Percentiles rank a stretch among this genome's conserved stretches.
These are phyloP conservation scores for Kodamaea arcana DNA, from an alignment of 1,139 yeast genomes.

Conservation along the genomic window DNA sequence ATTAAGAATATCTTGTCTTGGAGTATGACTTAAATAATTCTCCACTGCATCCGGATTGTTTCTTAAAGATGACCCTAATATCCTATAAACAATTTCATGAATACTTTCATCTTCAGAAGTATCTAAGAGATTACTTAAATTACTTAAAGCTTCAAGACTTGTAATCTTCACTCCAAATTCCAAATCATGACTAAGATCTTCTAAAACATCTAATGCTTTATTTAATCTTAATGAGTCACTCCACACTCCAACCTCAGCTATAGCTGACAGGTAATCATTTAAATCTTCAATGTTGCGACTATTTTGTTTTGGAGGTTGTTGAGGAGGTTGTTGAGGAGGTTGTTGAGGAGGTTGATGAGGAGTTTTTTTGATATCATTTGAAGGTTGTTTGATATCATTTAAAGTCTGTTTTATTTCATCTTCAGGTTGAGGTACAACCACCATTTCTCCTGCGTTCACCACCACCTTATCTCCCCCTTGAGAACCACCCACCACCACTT, in stretches of 20 bases:
- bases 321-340: too few species aligned
- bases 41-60: slow-evolving; percentile 67
- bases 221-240: slow-evolving; percentile 15
- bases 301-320: slow-evolving; percentile 5
- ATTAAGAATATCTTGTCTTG: slow-evolving; percentile 10
- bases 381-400: too few species aligned
- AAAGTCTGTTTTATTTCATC: too few species aligned
- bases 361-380: slow-evolving; percentile 13
- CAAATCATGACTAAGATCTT: slow-evolving; percentile 61
- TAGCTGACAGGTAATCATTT: slow-evolving; percentile 8
- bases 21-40: slow-evolving; percentile 16
- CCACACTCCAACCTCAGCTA: not conserved
- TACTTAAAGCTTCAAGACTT: slow-evolving; percentile 15
- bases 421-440: slow-evolving; percentile 3
- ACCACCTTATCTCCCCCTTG: slow-evolving; percentile 8
- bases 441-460: slow-evolving; percentile 6
- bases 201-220: slow-evolving; percentile 42
- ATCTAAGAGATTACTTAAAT: slow-evolving; percentile 15
- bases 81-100: slow-evolving; percentile 46
- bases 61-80: slow-evolving; percentile 57
- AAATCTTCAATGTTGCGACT: slow-evolving; percentile 12
- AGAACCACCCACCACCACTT: too few species aligned
- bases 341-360: too few species aligned
- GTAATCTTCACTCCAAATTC: slow-evolving; percentile 53
- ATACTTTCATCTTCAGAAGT: slow-evolving; percentile 12